These are phyloP conservation scores for Celoporthe dispersa DNA, from an alignment of 2,329 filamentous ascomycete genomes.

Conservation along the genomic window DNA sequence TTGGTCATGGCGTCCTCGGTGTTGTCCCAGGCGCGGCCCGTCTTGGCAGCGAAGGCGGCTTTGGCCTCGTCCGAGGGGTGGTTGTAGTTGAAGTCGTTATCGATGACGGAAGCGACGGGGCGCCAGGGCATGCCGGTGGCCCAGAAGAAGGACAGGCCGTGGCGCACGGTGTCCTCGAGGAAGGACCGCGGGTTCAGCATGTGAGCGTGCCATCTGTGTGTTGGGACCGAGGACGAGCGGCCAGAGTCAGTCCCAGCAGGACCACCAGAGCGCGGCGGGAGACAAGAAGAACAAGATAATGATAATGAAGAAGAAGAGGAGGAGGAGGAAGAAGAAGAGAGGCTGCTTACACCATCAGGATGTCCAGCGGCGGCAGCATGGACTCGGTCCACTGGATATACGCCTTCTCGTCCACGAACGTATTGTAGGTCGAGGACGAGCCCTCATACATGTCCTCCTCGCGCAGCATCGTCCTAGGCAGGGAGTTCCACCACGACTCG, in stretches of 20 bases:
- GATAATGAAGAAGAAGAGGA: no score
- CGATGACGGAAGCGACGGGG: constrained; percentile 60
- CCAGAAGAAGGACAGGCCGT: constrained; percentile 61
- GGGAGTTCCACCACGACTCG: constrained; percentile 63
- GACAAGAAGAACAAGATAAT: no score
- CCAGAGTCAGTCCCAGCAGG: constrained; percentile 8
- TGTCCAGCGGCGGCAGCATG: constrained; percentile 59
- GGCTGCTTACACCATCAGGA: constrained; percentile 41
- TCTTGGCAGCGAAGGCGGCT: constrained; percentile 51
- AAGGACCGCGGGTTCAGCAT: constrained; percentile 78
- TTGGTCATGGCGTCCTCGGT: constrained; percentile 54
- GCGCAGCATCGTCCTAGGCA: constrained; percentile 39
- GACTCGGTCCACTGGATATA: constrained; percentile 43
- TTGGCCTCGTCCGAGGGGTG: constrained; percentile 49
- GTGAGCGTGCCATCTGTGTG: constrained; percentile 62
- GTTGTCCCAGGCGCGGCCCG: constrained; percentile 63
- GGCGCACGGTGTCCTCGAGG: constrained; percentile 72
- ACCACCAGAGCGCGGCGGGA: no score
- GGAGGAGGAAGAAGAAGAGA: background rate
- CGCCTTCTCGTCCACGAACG: constrained; percentile 40
- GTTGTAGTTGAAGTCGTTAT: constrained; percentile 61
- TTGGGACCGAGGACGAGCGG: background rate
- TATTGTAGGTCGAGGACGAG: constrained; percentile 35
- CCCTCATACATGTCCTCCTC: constrained; percentile 42
- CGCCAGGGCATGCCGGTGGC: constrained; percentile 69